Base-by-base conservation (phyloP, 495 filamentous ascomycete genomes). In the Rostrohypoxylon terebratum region DNA sequence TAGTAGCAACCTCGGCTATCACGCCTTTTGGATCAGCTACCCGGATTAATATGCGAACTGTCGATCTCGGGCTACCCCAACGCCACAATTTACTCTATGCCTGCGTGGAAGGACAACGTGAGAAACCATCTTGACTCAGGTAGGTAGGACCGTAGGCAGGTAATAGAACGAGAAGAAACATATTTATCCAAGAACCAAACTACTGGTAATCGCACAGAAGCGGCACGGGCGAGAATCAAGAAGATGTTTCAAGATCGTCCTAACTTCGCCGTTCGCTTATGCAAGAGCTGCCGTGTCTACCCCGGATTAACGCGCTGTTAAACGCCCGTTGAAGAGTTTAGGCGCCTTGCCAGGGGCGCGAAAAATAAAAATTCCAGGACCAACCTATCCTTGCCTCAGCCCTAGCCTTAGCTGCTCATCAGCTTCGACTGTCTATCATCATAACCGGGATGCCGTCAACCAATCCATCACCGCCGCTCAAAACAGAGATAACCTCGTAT, bases 231-330 rank as follows among this genome's bases (percentile, higher is more conserved):
- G 0, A 13, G 1, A 59, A 31, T 21, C 20, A 44, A 14, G 34
- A 10, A 13, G 10, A 23, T n/a, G 33, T 10, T 25, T 59, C 13
- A 31, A 69, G 62, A 53, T 69, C 42, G 40, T 53, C 50, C 25
- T 34, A 54, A 63, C 51, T 44, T 58, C 45, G 33, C 16, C 10
- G 16, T 45, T 73, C 71, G 65, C 65, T 69, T 73, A 73, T 69
- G 71, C 65, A 69, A 34, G 71, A 62, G 60, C 65, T 62, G 28
- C 23, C 18, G 14, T 53, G 34, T 45, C 40, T 66, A 73, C 61
- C 66, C 71, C 66, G 50, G 71, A 73, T 73, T 65, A 42, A 63
- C 58, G 33, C 13, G 55, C 36, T 28, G 28, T 55, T 55, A 40
- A 31, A 45, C 42, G 42, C 42, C 42, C 42, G 42, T 20, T 7